Base-by-base conservation (phyloP, 2,329 filamentous ascomycete species). In the Ophiognomonia clavigignenti-juglandacearum region DNA sequence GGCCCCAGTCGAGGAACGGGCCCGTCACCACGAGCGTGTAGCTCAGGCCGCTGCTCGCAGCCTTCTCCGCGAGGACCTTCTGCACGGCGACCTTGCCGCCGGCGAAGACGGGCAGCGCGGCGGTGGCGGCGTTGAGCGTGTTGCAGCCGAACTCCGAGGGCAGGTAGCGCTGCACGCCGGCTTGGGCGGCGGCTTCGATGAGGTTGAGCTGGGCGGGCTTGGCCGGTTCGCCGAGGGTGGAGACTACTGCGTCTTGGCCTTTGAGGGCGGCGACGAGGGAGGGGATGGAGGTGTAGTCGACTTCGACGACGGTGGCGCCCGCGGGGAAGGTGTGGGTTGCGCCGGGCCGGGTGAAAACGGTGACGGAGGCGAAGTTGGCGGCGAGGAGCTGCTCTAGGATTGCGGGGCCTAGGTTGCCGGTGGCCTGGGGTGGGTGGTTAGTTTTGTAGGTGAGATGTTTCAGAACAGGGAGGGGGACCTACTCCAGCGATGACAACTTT, bases 311-410 rank as follows among this genome's bases (percentile, higher is more conserved):
- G 6, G 64, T 61, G 44, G 75, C 64, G 27, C 60, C 57, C 0
- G 61, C 42, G 1, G 68, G 64, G 43, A 62, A 59, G 0, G 60
- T 59, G 24, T 60, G 56, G 6, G 55, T 56, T 5, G 74, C 77
- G 35, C 64, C 62, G 16, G 60, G 55, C n/a, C 78, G 74, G 31
- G 71, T 72, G 31, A 82, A 64, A 13, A 74, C 66, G n/a, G 75
- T 77, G 32, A 78, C 66, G 24, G 24, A 26, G 34, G 66, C 65
- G 66, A 80, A 78, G 48, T 59, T 60, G 4, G 57, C 56, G 4
- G 54, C 43, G 26, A 65, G 35, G 20, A 67, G 61, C 22, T 56
- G 58, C 23, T 45, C 16, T 36, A 64, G 50, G 24, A 67, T 56
- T 26, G 53, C 46, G 7, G 45, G 47, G 31, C 64, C 64, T 18